Evolutionary conservation across 2,329 filamentous ascomycete genomes (phyloP).

Genomic region (Phyllosticta capitalensis): DNA sequence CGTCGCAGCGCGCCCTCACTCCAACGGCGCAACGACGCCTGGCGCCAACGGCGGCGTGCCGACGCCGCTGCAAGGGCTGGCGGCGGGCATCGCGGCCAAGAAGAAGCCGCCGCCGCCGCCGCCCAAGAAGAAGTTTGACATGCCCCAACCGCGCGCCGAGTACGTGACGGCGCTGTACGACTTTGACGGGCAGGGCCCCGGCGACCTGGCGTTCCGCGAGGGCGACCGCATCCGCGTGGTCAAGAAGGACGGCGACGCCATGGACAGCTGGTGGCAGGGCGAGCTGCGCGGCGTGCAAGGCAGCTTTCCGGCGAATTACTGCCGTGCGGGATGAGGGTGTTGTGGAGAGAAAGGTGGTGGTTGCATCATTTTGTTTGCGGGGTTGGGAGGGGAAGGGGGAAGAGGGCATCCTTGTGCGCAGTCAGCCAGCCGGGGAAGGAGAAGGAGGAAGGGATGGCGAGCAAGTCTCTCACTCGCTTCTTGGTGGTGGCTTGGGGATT

Average conservation of each 20-base stretch:
- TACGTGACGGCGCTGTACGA: conserved; percentile 67
- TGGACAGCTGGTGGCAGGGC: conserved; percentile 89
- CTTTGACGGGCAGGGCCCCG: conserved; percentile 60
- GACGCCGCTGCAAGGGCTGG: conserved; percentile 10
- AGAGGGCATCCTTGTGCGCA: too few species aligned
- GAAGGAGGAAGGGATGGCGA: too few species aligned
- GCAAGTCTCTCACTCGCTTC: too few species aligned
- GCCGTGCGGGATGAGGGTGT: conserved; percentile 26
- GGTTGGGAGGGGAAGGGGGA: neutral
- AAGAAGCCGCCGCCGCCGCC: conserved; percentile 72
- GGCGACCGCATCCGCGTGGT: conserved; percentile 69
- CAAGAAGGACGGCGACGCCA: conserved; percentile 67
- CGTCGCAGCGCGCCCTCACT: neutral
- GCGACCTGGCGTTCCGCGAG: conserved; percentile 65
- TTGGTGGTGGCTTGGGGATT: too few species aligned
- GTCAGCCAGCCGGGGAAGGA: too few species aligned
- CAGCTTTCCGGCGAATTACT: conserved; percentile 79
- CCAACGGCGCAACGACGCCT: neutral
- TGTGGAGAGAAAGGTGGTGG: neutral
- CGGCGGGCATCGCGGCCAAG: conserved; percentile 35
- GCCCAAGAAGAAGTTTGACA: conserved; percentile 48
- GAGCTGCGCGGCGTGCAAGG: conserved; percentile 60
- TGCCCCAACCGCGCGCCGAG: conserved; percentile 36
- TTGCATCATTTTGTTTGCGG: neutral
- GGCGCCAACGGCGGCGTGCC: neutral